Percentiles rank a stretch among this genome's conserved stretches.
Evolutionary conservation across 2,329 filamentous ascomycete genomes (phyloP).

Genomic region (Ophiostoma piceae): DNA sequence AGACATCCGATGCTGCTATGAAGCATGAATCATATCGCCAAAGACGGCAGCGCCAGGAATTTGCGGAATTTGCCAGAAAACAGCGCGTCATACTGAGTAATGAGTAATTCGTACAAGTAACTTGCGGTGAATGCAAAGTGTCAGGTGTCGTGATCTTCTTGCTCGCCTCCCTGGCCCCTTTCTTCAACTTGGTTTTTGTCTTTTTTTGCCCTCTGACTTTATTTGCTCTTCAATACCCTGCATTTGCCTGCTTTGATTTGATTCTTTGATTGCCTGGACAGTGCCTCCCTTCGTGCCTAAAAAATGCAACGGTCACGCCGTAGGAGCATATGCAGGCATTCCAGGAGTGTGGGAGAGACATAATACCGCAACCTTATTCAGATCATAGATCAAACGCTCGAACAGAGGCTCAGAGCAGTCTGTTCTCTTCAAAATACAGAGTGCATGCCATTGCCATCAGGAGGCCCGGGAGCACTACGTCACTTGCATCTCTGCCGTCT

Average conservation of each 20-base stretch:
- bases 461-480: neutral
- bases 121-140: conserved; percentile 2
- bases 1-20: neutral
- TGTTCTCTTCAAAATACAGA: too few species aligned
- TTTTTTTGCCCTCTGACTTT: neutral
- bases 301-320: conserved; percentile 9
- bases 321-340: conserved; percentile 1
- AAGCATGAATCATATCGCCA: neutral
- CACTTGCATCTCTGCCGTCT: neutral
- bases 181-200: conserved; percentile 1
- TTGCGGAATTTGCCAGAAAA: neutral
- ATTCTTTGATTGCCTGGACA: neutral
- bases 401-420: too few species aligned
- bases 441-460: too few species aligned
- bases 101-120: neutral
- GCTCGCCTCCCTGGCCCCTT: neutral
- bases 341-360: neutral
- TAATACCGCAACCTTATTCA: neutral
- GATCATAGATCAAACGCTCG: neutral
- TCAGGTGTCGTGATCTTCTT: neutral
- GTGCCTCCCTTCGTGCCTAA: neutral
- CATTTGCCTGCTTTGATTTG: neutral
- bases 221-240: neutral
- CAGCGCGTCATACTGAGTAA: neutral
- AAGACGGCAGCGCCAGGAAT: neutral